These are phyloP conservation scores for Penicillium vulpinum DNA, from an alignment of 2,329 filamentous ascomycete genomes.

Conservation along the genomic window DNA sequence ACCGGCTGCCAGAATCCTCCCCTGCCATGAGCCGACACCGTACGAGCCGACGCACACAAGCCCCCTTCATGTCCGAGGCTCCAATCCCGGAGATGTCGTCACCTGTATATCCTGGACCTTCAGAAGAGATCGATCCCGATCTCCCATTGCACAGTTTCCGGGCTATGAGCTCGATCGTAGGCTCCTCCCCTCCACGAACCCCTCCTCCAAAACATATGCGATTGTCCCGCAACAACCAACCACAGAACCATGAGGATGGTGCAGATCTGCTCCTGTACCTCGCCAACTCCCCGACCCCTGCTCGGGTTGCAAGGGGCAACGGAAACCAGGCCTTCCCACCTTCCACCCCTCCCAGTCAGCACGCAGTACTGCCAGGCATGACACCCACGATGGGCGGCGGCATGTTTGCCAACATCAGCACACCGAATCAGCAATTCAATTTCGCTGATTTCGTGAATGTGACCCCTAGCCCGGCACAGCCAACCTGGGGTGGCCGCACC, in stretches of 20 bases:
- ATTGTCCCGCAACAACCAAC: slow-evolving; percentile 52
- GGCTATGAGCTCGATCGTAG: slow-evolving; percentile 53
- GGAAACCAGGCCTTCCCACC: slow-evolving; percentile 59
- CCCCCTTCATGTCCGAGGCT: slow-evolving; percentile 76
- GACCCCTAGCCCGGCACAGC: slow-evolving; percentile 91
- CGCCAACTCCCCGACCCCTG: slow-evolving; percentile 86
- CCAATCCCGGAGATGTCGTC: slow-evolving; percentile 67
- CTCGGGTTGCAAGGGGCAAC: slow-evolving; percentile 55
- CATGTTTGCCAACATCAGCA: slow-evolving; percentile 72
- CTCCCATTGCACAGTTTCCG: slow-evolving; percentile 59
- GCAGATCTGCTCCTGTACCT: slow-evolving; percentile 80
- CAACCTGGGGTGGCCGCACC: slow-evolving; percentile 66
- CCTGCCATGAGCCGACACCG: slow-evolving; percentile 76
- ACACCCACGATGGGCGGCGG: slow-evolving; percentile 63
- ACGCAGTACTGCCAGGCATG: slow-evolving; percentile 51
- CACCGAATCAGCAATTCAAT: slow-evolving; percentile 83
- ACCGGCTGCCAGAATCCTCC: slow-evolving; percentile 80
- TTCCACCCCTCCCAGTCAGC: slow-evolving; percentile 73
- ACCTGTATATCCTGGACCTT: slow-evolving; percentile 38
- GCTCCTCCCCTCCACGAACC: slow-evolving; percentile 81
- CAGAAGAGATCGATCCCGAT: slow-evolving; percentile 77
- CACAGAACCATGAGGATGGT: slow-evolving; percentile 70
- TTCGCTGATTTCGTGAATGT: slow-evolving; percentile 98
- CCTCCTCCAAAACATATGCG: slow-evolving; percentile 64
- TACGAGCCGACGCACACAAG: slow-evolving; percentile 71